phyloP scores from a whole-genome alignment of 768 basidiomycete species.

The Udeniomyces megalosporus region DNA sequence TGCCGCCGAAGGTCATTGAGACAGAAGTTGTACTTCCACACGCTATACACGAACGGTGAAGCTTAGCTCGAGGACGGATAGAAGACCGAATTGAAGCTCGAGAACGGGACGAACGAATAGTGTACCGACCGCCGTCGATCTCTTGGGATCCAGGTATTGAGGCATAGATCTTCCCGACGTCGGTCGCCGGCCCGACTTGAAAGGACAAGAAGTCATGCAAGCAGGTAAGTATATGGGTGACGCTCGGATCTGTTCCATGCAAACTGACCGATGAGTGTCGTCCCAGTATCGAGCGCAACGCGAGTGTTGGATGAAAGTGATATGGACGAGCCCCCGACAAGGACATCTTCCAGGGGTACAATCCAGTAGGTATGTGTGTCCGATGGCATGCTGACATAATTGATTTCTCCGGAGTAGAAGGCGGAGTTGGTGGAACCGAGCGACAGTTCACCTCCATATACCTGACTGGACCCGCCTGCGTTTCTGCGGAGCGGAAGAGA shows the following conservation, averaged over 20 bases:
- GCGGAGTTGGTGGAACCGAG: neutral
- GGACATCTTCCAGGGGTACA: conserved; percentile 8
- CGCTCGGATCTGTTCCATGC: neutral
- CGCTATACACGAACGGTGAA: conserved; percentile 5
- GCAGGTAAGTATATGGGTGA: conserved; percentile 19
- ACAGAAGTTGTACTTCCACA: conserved; percentile 25
- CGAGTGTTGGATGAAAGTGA: conserved; percentile 20
- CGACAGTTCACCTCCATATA: neutral
- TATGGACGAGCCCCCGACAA: conserved; percentile 25
- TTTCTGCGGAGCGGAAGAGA: neutral
- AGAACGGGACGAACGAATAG: conserved; percentile 27
- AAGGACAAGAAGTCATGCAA: too few species aligned
- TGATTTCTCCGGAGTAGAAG: neutral
- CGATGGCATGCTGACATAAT: neutral
- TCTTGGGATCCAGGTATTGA: conserved; percentile 25
- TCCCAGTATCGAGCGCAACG: conserved; percentile 29
- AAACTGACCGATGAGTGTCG: neutral
- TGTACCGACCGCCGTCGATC: conserved; percentile 25
- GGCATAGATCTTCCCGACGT: conserved; percentile 26
- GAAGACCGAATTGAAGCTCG: neutral
- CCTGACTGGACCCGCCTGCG: neutral
- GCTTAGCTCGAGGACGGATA: neutral
- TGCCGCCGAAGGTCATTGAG: conserved; percentile 25
- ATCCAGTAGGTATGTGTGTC: neutral
- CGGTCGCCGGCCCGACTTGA: conserved; percentile 25